Base-by-base conservation (phyloP, 2,329 filamentous ascomycete species). In the Fusarium cicatricum region DNA sequence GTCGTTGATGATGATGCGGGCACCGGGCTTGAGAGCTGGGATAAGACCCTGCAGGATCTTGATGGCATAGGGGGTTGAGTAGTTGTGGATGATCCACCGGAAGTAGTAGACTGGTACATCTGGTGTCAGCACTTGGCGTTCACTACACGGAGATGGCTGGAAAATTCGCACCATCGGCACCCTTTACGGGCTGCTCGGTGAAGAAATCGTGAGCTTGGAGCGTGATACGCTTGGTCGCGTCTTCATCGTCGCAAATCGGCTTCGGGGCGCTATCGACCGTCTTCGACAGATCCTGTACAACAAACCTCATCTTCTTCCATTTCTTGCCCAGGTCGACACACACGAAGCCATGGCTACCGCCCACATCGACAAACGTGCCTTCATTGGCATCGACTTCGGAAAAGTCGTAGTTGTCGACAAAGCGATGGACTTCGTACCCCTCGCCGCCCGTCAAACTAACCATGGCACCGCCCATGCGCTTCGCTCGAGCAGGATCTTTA, bases 21-120 rank as follows among this genome's bases (percentile, higher is more conserved):
- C 77, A 15, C 85, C 79, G 2, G 81, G 78, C 70, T 86, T 82
- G 45, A 87, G 71, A 29, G 83, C 79, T 2, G 84, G 83, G 2
- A 84, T 71, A 9, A 87, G 74, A 16, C 77, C 78, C 55, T 76
- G 75, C 32, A 82, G 71, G 33, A 86, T 80, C 38, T 75, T 74
- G 38, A 80, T 65, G 4, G 78, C 78, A 49, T 84, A 81, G 3
- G 78, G 77, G 12, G 84, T 84, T 0, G 83, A 80, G 74, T 85
- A 85, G 72, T 88, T 85, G 68, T 88, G 84, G 8, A 88, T 71
- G 58, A 88, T 85, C 77, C 80, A 82, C 41, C 83, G 81, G 70
- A 86, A 80, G 62, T 82, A 78, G 72, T 86, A 88, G 15, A 86
- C 75, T 79, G 21, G 19, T 15, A n/a, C 3, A 11, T 32, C 21